Percentiles rank a stretch among this genome's conserved stretches.
Conservation (phyloP, 495 filamentous ascomycete genomes). For the Penicillium nucicola region DNA sequence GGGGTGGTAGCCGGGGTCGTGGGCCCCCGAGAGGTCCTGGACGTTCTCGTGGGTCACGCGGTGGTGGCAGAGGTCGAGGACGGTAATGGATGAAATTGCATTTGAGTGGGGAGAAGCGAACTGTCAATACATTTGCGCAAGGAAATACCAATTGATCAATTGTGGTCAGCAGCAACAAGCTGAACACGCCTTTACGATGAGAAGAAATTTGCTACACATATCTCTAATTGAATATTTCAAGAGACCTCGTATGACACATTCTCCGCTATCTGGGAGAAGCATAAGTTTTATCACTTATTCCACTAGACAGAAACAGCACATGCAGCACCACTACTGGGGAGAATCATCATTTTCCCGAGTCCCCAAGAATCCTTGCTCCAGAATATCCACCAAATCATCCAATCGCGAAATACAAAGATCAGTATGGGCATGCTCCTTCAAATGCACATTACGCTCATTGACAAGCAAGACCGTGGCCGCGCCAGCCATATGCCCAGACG, state of each 20-base stretch:
- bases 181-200: neutral
- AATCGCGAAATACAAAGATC: constrained; percentile 64
- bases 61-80: neutral
- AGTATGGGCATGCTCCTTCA: constrained; percentile 74
- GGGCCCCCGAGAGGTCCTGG: constrained; percentile 1
- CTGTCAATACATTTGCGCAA: no score
- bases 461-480: constrained; percentile 85
- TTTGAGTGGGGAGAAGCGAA: neutral
- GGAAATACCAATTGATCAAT: neutral
- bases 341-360: constrained; percentile 16
- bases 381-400: constrained; percentile 67
- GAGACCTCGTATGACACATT: neutral
- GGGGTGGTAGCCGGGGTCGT: constrained; percentile 1
- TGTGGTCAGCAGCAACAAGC: neutral
- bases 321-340: neutral
- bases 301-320: neutral
- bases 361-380: constrained; percentile 63
- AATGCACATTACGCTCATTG: constrained; percentile 72
- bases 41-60: neutral
- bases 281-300: no score
- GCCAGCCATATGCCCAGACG: constrained; percentile 77
- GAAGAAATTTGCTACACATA: neutral
- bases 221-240: neutral
- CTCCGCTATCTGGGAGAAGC: no score
- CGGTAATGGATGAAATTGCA: neutral